Evolutionary conservation across 1,284 basidiomycete genomes (phyloP).

Genomic region (Ganoderma lingzhi): DNA sequence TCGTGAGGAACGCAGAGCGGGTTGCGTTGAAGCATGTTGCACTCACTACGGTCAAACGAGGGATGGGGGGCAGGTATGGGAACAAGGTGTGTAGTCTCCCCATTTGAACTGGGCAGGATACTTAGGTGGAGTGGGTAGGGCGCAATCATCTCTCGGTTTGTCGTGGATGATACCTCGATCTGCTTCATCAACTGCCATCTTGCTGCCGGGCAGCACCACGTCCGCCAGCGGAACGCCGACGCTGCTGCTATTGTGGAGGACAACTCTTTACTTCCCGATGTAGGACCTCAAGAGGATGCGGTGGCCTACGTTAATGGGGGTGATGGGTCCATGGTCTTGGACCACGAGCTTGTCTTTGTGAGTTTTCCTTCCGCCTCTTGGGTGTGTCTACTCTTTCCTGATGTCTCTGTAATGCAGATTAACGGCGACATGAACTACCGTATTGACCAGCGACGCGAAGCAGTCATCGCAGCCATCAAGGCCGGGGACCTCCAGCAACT

Average conservation of each 20-base stretch:
- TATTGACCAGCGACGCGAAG: conserved; percentile 89
- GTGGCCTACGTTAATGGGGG: conserved; percentile 87
- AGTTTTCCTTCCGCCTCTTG: conserved; percentile 42
- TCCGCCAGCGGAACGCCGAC: conserved; percentile 87
- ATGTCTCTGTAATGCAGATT: conserved; percentile 50
- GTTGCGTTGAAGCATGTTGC: conserved; percentile 72
- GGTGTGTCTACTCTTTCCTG: background rate
- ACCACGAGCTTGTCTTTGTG: conserved; percentile 94
- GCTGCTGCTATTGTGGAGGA: conserved; percentile 88
- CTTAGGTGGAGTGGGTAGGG: conserved; percentile 59
- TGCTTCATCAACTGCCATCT: conserved; percentile 98
- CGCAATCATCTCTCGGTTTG: conserved; percentile 89
- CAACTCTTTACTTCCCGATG: conserved; percentile 70
- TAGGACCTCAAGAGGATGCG: conserved; percentile 47
- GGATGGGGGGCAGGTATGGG: conserved; percentile 92
- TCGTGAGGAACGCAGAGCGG: conserved; percentile 76
- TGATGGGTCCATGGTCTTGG: conserved; percentile 92
- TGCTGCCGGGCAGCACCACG: conserved; percentile 90
- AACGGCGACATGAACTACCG: conserved; percentile 93
- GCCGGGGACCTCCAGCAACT: conserved; percentile 72
- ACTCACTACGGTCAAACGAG: conserved; percentile 87
- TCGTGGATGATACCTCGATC: conserved; percentile 90
- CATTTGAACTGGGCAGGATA: background rate
- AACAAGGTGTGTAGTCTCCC: conserved; percentile 79
- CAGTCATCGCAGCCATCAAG: conserved; percentile 75